Percentiles rank a stretch among this genome's conserved stretches.
Conservation (phyloP, 1,139 yeast genomes). For the Entelexis paramagnoliae region DNA sequence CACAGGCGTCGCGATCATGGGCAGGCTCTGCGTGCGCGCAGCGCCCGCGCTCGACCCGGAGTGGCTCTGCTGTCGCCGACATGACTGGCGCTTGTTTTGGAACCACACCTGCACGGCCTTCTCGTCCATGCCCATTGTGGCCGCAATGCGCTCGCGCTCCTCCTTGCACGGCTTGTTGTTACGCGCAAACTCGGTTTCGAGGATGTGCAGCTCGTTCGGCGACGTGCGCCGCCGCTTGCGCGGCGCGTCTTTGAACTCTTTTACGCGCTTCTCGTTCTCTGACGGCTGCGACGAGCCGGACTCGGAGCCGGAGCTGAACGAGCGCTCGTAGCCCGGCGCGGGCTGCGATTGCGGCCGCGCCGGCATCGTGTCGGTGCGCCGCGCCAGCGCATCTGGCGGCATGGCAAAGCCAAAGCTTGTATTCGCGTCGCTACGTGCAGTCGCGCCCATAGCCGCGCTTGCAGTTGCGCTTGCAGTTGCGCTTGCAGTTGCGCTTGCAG, state of each 20-base stretch:
- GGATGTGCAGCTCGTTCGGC: conserved; percentile 67
- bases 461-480: too few species aligned
- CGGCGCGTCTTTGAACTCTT: conserved; percentile 16
- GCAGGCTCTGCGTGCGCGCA: conserved; percentile 16
- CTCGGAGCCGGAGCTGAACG: background rate
- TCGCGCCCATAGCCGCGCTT: too few species aligned
- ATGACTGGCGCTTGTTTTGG: conserved; percentile 76
- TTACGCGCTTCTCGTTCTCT: background rate
- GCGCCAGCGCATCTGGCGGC: background rate
- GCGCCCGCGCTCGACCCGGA: conserved; percentile 6
- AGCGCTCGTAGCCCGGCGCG: background rate
- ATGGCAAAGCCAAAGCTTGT: background rate
- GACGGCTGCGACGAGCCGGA: conserved; percentile 2
- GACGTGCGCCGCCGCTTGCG: conserved; percentile 93
- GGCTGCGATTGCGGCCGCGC: background rate
- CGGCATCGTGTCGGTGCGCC: conserved; percentile 5
- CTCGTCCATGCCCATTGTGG: conserved; percentile 80
- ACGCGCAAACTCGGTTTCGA: conserved; percentile 63
- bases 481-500: too few species aligned
- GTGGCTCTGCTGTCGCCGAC: conserved; percentile 22
- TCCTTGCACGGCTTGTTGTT: conserved; percentile 76
- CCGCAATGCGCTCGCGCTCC: conserved; percentile 66
- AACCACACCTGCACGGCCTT: conserved; percentile 98
- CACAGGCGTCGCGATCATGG: background rate
- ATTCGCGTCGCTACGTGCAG: too few species aligned